Evolutionary conservation across 495 filamentous ascomycete species (phyloP).

Genomic region (Evernia prunastri): DNA sequence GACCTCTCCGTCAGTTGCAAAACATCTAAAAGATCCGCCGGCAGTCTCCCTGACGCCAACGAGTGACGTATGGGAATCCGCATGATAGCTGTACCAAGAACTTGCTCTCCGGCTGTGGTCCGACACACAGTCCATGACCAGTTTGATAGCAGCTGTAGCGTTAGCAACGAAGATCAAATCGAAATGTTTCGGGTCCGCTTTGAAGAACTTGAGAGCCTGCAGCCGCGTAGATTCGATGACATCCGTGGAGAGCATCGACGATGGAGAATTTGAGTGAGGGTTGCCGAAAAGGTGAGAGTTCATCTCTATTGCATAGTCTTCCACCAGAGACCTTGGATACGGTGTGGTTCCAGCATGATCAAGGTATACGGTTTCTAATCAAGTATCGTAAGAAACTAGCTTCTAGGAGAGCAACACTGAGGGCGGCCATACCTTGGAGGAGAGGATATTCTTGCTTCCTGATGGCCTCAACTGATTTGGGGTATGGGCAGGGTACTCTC

Average conservation of each 20-base stretch:
- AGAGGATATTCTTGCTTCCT: constrained; percentile 11
- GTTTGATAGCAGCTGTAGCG: constrained; percentile 57
- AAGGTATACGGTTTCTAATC: constrained; percentile 49
- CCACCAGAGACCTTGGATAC: constrained; percentile 57
- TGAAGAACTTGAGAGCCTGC: constrained; percentile 55
- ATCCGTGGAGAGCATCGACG: constrained; percentile 55
- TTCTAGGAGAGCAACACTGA: too few species aligned
- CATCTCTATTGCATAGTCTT: constrained; percentile 52
- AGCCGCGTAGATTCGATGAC: constrained; percentile 54
- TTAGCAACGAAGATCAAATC: constrained; percentile 65
- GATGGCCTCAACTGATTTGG: constrained; percentile 8
- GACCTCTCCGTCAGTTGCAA: constrained; percentile 57
- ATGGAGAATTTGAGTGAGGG: constrained; percentile 64
- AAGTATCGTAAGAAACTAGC: neutral
- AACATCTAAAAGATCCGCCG: constrained; percentile 49
- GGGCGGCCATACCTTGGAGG: constrained; percentile 3
- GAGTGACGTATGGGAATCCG: constrained; percentile 66
- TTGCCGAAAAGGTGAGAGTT: constrained; percentile 60
- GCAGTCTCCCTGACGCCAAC: constrained; percentile 63
- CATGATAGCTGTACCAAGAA: constrained; percentile 66
- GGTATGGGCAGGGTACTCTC: neutral
- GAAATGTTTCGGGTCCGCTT: constrained; percentile 55
- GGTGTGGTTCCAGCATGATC: constrained; percentile 73
- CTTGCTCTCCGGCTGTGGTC: constrained; percentile 41
- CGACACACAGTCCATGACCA: constrained; percentile 60